A percentile compares a stretch with the other conserved stretches of the same genome.
phyloP scores from a whole-genome alignment of 306 rosid genomes.

The Pachyrhizus erosus region DNA sequence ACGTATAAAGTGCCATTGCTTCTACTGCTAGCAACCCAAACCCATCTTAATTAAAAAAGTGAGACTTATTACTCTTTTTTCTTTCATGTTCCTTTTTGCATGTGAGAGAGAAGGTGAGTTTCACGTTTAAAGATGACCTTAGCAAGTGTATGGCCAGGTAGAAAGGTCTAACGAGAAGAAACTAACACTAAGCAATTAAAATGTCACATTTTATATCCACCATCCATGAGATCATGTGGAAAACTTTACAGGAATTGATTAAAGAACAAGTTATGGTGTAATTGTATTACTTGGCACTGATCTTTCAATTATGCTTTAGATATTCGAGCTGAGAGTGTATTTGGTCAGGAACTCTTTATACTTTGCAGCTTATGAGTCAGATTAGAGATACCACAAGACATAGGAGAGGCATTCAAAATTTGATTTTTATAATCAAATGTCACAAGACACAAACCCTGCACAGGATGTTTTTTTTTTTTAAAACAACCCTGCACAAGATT shows the following conservation, averaged over 20 bases:
- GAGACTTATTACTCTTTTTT: too few relatives aligned
- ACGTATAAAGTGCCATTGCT: too few relatives aligned
- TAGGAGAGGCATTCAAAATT: not conserved
- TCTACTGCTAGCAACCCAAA: too few relatives aligned
- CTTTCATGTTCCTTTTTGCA: not conserved
- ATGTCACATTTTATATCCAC: not conserved
- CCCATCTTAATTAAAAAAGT: too few relatives aligned
- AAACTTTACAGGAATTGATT: not conserved
- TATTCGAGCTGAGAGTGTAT: not conserved
- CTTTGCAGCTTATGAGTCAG: not conserved
- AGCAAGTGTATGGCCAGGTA: too few relatives aligned
- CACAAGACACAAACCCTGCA: not conserved
- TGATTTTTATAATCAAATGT: too few relatives aligned
- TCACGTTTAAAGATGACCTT: not conserved
- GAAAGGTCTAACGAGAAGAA: too few relatives aligned
- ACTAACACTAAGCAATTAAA: too few relatives aligned
- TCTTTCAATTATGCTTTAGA: not conserved
- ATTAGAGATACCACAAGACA: not conserved
- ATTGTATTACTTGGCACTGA: not conserved
- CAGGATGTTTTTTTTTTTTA: too few relatives aligned
- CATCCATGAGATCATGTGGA: not conserved
- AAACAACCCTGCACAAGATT: conserved; percentile 13
- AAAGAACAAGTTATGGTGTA: not conserved
- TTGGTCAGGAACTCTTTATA: not conserved
- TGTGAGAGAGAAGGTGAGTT: not conserved